phyloP scores from a whole-genome alignment of 169 alveolate species.

The Plasmodium vivax region DNA sequence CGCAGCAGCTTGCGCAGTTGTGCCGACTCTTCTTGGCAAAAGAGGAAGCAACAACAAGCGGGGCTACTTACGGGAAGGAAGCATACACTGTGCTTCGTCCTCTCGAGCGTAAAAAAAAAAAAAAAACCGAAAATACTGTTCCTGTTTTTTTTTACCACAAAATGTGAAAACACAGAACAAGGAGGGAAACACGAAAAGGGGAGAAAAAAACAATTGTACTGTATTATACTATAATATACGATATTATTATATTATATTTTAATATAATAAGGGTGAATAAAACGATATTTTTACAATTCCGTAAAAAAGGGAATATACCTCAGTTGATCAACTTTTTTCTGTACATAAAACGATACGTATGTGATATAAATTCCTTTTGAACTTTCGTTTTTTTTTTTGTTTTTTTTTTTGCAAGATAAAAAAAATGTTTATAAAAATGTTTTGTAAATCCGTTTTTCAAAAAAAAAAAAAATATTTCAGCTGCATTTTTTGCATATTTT shows the following conservation, averaged over 20 bases:
- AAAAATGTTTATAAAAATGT: background rate
- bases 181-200: background rate
- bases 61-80: background rate
- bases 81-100: background rate
- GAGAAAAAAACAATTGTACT: background rate
- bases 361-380: background rate
- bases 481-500: slow-evolving; percentile 1
- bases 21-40: background rate
- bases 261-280: background rate
- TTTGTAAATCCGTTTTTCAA: background rate
- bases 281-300: background rate
- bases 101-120: background rate
- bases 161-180: background rate
- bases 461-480: slow-evolving; percentile 32
- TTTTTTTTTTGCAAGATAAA: background rate
- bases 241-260: too few species aligned
- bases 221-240: too few species aligned
- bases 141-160: background rate
- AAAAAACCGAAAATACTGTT: background rate
- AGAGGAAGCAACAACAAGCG: background rate
- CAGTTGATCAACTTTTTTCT: background rate
- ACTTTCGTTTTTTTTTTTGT: background rate
- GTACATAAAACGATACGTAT: background rate
- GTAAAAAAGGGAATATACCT: background rate
- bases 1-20: background rate